Base-by-base conservation (phyloP, 441 rosid genomes). In the Erodium trifolium region DNA sequence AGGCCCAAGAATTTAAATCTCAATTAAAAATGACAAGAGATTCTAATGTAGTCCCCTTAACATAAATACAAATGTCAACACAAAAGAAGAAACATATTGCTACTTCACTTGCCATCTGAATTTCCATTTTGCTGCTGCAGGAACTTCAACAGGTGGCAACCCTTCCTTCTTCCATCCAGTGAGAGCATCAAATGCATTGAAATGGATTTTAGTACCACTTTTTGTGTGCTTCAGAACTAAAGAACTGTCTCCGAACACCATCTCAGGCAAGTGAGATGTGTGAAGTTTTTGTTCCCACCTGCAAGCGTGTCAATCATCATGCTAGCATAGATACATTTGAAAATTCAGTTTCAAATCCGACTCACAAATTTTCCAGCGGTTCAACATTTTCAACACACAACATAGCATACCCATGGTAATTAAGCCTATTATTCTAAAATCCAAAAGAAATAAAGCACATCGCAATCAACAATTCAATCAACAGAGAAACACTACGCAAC, bases 111-210 rank as follows among this genome's bases (percentile, higher is more conserved):
- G 63, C 99, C 97, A 86, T 79, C 96, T 86, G 76, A 90, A 93
- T 81, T 91, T 93, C 99, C 97, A 91, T 80, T 86, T 35, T 14
- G 86, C 96, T 0, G 97, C 99, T 3, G 96, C 96, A 69, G 99
- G 99, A 77, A 93, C 97, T 77, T 93, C 95, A 78, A 94, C 97
- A 0, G 97, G 93, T 1, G 95, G 96, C 80, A 89, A 83, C 29
- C 82, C 85, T 77, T 88, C 95, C 73, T 88, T 69, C 79, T 89
- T 89, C 92, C 97, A 88, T 18, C 92, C 97, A 31, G 71, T 62
- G 47, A 93, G 80, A n/a, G 99, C 99, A 78, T 93, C 97, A 78
- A 89, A 86, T 1, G 97, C 93, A 74, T 88, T 89, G 41, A 89
- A 89, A 83, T 88, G 87, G 68, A 89, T 83, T 77, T 85, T 83